phyloP scores from a whole-genome alignment of 106 monocot genomes.

The Ottelia alismoides region DNA sequence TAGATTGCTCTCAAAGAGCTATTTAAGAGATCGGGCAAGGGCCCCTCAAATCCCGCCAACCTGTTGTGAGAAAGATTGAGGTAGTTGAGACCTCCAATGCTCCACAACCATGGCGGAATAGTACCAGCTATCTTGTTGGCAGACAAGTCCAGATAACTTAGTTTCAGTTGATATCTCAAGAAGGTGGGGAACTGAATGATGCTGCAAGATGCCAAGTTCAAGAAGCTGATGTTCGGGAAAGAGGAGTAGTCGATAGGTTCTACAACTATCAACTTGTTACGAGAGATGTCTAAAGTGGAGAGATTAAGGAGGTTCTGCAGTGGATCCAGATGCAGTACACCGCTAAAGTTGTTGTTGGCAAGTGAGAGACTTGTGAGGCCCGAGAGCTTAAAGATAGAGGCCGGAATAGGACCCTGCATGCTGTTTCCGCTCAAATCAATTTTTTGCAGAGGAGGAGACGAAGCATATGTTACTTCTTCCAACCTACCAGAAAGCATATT shows the following conservation, averaged over 20 bases:
- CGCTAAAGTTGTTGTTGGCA: slow-evolving; percentile 41
- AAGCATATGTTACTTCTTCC: slow-evolving; percentile 6
- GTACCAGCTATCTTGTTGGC: slow-evolving; percentile 35
- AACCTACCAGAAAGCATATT: slow-evolving; percentile 34
- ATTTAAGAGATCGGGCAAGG: slow-evolving; percentile 8
- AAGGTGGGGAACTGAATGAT: slow-evolving; percentile 28
- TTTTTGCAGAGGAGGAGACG: slow-evolving; percentile 9
- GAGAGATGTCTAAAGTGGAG: slow-evolving; percentile 38
- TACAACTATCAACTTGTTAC: slow-evolving; percentile 23
- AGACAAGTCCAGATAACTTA: slow-evolving; percentile 44
- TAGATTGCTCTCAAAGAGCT: slow-evolving; percentile 21
- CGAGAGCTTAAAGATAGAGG: slow-evolving; percentile 20
- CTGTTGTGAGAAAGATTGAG: slow-evolving; percentile 61
- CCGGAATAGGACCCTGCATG: slow-evolving; percentile 37
- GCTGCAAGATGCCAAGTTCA: slow-evolving; percentile 47
- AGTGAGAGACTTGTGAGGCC: slow-evolving; percentile 21
- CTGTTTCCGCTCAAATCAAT: slow-evolving; percentile 41
- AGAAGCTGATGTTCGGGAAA: slow-evolving; percentile 17
- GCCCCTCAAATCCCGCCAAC: slow-evolving; percentile 35
- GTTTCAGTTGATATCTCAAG: slow-evolving; percentile 20
- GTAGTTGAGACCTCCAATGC: slow-evolving; percentile 12
- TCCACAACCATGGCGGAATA: slow-evolving; percentile 72
- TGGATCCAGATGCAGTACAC: slow-evolving; percentile 21
- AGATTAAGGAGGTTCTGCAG: slow-evolving; percentile 29
- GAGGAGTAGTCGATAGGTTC: background rate